These are phyloP conservation scores for Trichoderma orchidacearum DNA, from an alignment of 495 filamentous ascomycete species.

Conservation along the genomic window DNA sequence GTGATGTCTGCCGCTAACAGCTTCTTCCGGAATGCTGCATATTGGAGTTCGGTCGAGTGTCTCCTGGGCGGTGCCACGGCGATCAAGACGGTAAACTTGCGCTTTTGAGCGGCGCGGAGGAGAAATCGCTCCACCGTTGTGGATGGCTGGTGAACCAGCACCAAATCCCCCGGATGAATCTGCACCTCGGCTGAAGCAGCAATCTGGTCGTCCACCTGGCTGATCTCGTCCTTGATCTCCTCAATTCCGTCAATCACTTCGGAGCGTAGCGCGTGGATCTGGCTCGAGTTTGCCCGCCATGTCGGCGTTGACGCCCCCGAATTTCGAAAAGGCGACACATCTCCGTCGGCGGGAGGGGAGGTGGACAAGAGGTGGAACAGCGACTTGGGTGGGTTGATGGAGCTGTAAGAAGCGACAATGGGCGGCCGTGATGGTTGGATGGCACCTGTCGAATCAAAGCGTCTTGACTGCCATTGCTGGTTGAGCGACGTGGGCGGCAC, in stretches of 20 bases:
- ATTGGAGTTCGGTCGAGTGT: constrained; percentile 12
- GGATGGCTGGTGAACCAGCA: constrained; percentile 72
- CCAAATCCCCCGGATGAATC: constrained; percentile 80
- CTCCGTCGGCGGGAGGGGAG: constrained; percentile 11
- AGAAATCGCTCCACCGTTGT: constrained; percentile 77
- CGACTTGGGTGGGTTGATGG: constrained; percentile 11
- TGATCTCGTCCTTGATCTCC: constrained; percentile 85
- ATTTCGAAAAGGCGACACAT: constrained; percentile 14
- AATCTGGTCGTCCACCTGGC: constrained; percentile 79
- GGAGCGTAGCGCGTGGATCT: constrained; percentile 53
- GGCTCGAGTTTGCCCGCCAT: constrained; percentile 18
- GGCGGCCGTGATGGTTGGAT: constrained; percentile 17
- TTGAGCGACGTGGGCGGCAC: not conserved
- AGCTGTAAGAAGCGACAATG: constrained; percentile 13
- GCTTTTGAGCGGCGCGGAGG: constrained; percentile 65
- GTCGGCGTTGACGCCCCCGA: constrained; percentile 31
- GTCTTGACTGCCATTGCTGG: not conserved
- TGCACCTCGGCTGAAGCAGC: constrained; percentile 73
- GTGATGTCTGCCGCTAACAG: constrained; percentile 63
- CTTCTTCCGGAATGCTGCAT: constrained; percentile 53
- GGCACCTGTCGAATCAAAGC: not conserved
- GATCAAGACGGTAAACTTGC: constrained; percentile 78
- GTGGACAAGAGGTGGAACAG: constrained; percentile 3
- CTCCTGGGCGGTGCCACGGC: constrained; percentile 47
- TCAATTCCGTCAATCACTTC: constrained; percentile 80